Percentiles rank a stretch among this genome's conserved stretches.
These are phyloP conservation scores for Ananas comosus DNA, from an alignment of 176 grass and related monocot genomes.

Conservation along the genomic window DNA sequence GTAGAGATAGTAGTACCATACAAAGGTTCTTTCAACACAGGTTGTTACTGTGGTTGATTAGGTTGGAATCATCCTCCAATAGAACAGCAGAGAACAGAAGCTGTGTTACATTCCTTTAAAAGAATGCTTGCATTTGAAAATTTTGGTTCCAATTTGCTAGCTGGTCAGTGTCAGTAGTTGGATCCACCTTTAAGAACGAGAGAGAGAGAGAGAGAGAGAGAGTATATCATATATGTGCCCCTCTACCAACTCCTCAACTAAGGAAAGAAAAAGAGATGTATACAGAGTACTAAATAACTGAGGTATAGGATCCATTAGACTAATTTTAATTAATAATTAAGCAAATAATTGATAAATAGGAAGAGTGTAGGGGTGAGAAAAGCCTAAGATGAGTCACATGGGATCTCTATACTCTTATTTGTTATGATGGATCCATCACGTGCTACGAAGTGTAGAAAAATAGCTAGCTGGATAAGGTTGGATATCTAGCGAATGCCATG, in stretches of 20 bases:
- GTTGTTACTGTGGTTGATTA: too few relatives aligned
- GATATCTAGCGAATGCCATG: background rate
- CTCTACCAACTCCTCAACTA: constrained; percentile 43
- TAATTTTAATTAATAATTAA: constrained; percentile 15
- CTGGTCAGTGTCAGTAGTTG: background rate
- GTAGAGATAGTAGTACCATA: too few relatives aligned
- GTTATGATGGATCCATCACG: background rate
- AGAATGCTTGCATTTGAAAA: too few relatives aligned
- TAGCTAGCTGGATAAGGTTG: background rate
- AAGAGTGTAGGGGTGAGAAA: constrained; percentile 15
- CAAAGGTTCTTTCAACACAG: too few relatives aligned
- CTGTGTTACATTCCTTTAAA: too few relatives aligned
- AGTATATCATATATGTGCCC: constrained; percentile 29
- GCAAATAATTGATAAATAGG: constrained; percentile 39
- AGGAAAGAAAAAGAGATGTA: constrained; percentile 32
- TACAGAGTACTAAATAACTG: constrained; percentile 18
- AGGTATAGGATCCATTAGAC: background rate
- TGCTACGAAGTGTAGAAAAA: background rate
- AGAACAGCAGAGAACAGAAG: too few relatives aligned
- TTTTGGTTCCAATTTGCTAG: background rate
- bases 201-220: constrained; percentile 10
- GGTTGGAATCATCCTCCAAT: too few relatives aligned
- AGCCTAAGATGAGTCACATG: constrained; percentile 39
- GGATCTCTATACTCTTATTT: constrained; percentile 25
- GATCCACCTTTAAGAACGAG: background rate